Conservation (phyloP, 495 filamentous ascomycete species). For the Ascobolus immersus region DNA sequence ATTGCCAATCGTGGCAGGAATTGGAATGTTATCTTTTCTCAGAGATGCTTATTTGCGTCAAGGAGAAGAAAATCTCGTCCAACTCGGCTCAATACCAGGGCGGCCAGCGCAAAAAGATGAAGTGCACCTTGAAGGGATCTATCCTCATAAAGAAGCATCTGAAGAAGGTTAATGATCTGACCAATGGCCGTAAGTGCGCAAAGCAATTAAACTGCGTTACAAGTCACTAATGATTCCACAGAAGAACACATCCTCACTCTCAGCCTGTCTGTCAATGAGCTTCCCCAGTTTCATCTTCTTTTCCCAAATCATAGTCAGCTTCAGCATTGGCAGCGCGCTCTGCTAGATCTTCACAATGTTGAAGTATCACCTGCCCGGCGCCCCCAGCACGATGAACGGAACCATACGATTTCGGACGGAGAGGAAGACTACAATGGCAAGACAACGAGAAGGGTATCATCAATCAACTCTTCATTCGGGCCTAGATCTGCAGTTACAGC, state of each 20-base stretch:
- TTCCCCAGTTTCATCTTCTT: constrained; percentile 88
- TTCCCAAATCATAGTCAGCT: constrained; percentile 70
- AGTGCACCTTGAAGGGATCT: constrained; percentile 85
- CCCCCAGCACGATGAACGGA: constrained; percentile 43
- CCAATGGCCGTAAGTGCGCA: constrained; percentile 20
- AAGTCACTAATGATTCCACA: constrained; percentile 10
- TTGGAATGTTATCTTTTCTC: constrained; percentile 90
- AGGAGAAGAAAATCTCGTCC: constrained; percentile 58
- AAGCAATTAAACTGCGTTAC: constrained; percentile 2
- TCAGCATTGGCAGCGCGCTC: constrained; percentile 71
- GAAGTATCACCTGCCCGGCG: constrained; percentile 14
- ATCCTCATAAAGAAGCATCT: constrained; percentile 98
- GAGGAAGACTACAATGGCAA: constrained; percentile 68
- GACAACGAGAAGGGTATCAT: constrained; percentile 57
- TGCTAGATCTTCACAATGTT: constrained; percentile 55
- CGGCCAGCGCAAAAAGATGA: constrained; percentile 28
- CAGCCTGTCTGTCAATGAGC: constrained; percentile 72
- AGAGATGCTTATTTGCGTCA: constrained; percentile 99
- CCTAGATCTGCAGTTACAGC: constrained; percentile 49
- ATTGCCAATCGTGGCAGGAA: constrained; percentile 94
- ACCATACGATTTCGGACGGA: constrained; percentile 37
- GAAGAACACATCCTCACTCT: constrained; percentile 74
- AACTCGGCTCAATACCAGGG: constrained; percentile 33
- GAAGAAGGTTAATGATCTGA: constrained; percentile 54
- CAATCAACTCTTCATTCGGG: constrained; percentile 62